A percentile compares a stretch with the other conserved stretches of the same genome.
These are phyloP conservation scores for Pulveroboletus frians DNA, from an alignment of 768 basidiomycete species.

Conservation along the genomic window DNA sequence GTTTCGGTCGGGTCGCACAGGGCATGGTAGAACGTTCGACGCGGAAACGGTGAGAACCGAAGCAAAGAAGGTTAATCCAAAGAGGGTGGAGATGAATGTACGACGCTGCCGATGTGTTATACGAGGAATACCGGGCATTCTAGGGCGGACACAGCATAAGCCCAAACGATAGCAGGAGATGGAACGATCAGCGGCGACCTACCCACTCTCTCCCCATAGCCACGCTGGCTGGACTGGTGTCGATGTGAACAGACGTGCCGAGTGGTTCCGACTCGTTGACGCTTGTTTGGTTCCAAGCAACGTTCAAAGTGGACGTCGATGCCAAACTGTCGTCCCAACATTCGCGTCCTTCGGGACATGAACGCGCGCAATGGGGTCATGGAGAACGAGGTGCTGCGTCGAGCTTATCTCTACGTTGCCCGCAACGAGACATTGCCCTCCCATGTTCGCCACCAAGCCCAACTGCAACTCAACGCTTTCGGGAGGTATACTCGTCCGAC, in stretches of 20 bases:
- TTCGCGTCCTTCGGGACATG: slow-evolving; percentile 67
- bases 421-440: slow-evolving; percentile 86
- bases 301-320: neutral
- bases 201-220: slow-evolving; percentile 26
- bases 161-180: slow-evolving; percentile 13
- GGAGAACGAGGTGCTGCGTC: slow-evolving; percentile 73
- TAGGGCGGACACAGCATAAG: slow-evolving; percentile 41
- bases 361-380: slow-evolving; percentile 69
- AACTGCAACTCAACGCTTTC: slow-evolving; percentile 88
- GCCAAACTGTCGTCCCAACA: slow-evolving; percentile 35
- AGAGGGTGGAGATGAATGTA: slow-evolving; percentile 71
- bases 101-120: slow-evolving; percentile 56
- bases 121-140: slow-evolving; percentile 59
- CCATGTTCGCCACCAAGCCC: slow-evolving; percentile 88
- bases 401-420: slow-evolving; percentile 91
- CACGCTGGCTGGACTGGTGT: no score
- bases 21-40: slow-evolving; percentile 75
- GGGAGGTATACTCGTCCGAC: slow-evolving; percentile 78
- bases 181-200: neutral
- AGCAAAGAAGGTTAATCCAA: slow-evolving; percentile 74
- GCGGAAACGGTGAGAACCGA: slow-evolving; percentile 76
- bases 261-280: slow-evolving; percentile 13
- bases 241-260: no score
- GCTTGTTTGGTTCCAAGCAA: slow-evolving; percentile 19
- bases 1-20: slow-evolving; percentile 54